Evolutionary conservation across 2,329 filamentous ascomycete genomes (phyloP).

Genomic region (Botrytis byssoidea): DNA sequence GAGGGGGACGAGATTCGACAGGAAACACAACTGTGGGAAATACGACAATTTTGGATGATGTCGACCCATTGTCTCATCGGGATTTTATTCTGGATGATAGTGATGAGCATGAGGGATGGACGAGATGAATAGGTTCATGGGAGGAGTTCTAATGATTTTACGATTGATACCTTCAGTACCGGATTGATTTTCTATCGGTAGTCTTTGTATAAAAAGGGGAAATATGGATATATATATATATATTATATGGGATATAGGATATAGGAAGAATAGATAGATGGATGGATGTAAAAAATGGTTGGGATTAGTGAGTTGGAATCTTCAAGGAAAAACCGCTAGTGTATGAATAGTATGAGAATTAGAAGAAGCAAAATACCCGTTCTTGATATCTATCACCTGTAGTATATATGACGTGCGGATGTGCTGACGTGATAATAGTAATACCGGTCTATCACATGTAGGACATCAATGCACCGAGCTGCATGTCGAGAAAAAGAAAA

Average conservation of each 20-base stretch:
- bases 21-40: neutral
- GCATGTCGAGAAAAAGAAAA: neutral
- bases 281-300: neutral
- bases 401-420: neutral
- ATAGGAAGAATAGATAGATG: neutral
- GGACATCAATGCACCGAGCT: neutral
- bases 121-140: neutral
- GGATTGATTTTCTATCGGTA: neutral
- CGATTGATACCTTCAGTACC: conserved; percentile 1
- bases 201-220: neutral
- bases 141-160: conserved; percentile 7
- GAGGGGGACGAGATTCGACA: neutral
- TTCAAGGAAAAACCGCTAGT: neutral
- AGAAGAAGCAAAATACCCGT: neutral
- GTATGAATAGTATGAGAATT: neutral
- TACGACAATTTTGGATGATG: neutral
- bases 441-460: neutral
- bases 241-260: no score
- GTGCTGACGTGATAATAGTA: neutral
- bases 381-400: neutral
- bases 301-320: neutral
- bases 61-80: neutral
- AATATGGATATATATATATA: neutral
- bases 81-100: conserved; percentile 18
- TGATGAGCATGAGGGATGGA: conserved; percentile 14